These are phyloP conservation scores for Coemansia sp. DNA, from an alignment of 192 early-diverging fungal genomes.

Conservation along the genomic window DNA sequence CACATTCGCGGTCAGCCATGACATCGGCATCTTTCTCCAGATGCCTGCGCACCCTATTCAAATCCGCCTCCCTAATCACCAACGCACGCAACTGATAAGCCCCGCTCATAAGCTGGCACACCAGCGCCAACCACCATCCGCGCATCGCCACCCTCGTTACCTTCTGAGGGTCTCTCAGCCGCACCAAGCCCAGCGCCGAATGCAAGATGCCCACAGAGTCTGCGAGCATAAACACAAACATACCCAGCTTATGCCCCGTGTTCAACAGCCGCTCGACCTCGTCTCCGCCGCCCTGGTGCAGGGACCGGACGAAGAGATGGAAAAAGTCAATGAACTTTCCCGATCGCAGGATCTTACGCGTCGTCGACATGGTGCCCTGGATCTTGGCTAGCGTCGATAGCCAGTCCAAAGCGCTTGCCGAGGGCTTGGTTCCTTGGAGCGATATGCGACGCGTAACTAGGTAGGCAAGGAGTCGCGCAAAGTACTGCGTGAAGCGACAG, in stretches of 20 bases:
- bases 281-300: constrained; percentile 22
- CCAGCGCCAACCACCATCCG: constrained; percentile 45
- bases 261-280: constrained; percentile 34
- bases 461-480: constrained; percentile 76
- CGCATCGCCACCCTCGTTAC: constrained; percentile 38
- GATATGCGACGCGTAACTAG: constrained; percentile 22
- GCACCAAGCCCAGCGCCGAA: constrained; percentile 27
- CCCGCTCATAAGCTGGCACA: constrained; percentile 28
- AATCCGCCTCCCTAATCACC: constrained; percentile 27
- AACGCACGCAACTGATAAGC: constrained; percentile 42
- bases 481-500: constrained; percentile 86
- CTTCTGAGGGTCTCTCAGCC: constrained; percentile 25
- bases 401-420: constrained; percentile 18
- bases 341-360: constrained; percentile 47
- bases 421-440: constrained; percentile 17
- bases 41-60: constrained; percentile 36
- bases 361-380: constrained; percentile 32
- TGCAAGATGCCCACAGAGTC: constrained; percentile 42
- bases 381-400: constrained; percentile 22
- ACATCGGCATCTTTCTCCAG: constrained; percentile 33
- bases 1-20: constrained; percentile 38
- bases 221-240: constrained; percentile 50
- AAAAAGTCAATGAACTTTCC: constrained; percentile 53
- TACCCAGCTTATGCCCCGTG: constrained; percentile 41
- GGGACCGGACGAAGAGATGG: constrained; percentile 20